phyloP scores from a whole-genome alignment of 1,139 yeast species.

The Saccharomycopsis crataegensis region DNA sequence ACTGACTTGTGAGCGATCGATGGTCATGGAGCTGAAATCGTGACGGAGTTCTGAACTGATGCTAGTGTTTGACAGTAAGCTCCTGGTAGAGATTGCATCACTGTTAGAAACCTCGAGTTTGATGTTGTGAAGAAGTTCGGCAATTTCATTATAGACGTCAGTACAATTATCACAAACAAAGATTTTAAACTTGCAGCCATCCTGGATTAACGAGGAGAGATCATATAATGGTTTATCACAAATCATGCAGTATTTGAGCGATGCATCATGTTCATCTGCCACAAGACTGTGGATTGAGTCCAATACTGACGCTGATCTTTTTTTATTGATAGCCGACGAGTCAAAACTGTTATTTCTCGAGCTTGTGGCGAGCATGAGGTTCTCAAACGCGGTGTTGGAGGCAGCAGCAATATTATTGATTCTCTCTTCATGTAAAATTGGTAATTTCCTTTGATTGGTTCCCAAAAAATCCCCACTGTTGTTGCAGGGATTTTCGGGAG shows the following conservation, averaged over 20 bases:
- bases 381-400: not conserved
- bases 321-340: constrained; percentile 1
- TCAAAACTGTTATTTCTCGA: constrained; percentile 10
- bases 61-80: not conserved
- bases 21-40: not conserved
- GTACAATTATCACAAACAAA: constrained; percentile 62
- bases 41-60: not conserved
- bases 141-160: constrained; percentile 24
- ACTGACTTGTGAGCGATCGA: not conserved
- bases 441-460: too few species aligned
- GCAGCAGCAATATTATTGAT: too few species aligned
- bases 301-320: constrained; percentile 4
- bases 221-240: constrained; percentile 66
- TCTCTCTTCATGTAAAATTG: too few species aligned
- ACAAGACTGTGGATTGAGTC: constrained; percentile 22
- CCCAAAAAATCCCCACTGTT: too few species aligned
- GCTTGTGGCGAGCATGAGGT: not conserved
- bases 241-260: constrained; percentile 50
- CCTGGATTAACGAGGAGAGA: constrained; percentile 39
- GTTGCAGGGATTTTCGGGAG: too few species aligned
- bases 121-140: constrained; percentile 8
- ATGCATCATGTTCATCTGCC: constrained; percentile 21
- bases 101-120: constrained; percentile 8
- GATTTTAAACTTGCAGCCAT: constrained; percentile 33
- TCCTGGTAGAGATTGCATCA: not conserved